Evolutionary conservation across 441 rosid genomes (phyloP), one percentile per base, ranked within the genome.

Genomic region (Kokia cookei): DNA sequence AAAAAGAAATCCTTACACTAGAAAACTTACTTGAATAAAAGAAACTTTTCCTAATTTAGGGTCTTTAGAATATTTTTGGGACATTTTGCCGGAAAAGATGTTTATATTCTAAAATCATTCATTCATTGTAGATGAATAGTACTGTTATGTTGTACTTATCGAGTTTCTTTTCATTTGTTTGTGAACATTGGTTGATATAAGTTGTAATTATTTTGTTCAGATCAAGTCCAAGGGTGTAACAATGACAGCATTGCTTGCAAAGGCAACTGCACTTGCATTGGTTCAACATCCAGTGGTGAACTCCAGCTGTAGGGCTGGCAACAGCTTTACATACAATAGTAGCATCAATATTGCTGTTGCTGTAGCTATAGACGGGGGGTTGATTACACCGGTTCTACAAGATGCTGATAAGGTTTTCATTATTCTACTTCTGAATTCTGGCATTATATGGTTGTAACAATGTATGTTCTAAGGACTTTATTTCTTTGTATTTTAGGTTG

Each of bases 371-470:
- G 64, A 59, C 62, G 96, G 96, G 3, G 97, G 98, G 73, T 77
- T 95, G 80, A 89, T 93, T 77, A 91, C 99, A 11, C 99, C 98
- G 1, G 99, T 95, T 74, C 99, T 95, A 82, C 91, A 89, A 81
- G 96, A 90, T 78, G 98, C 96, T 10, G 91, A 91, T 79, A 90
- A 95, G 98, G 98, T 94, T 72, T 27, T 55, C 47, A 55, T 76
- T 58, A 9, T 68, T 74, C 9, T 58, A 40, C 45, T 47, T 66
- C 74, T 22, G 55, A 15, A 27, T 47, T 9, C 58, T 5, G 2
- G 5, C 10, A 43, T 14, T 14, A 47, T 63, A 43, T 35, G 1
- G 70, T 65, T 55, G 60, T 63, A 14, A 6, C 37, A 65, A 7
- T 70, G 50, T 17, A 7, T 70, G 50, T 17, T 66, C 22, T 72